phyloP scores from a whole-genome alignment of 345 rosid species.

The Ceriops decandra region DNA sequence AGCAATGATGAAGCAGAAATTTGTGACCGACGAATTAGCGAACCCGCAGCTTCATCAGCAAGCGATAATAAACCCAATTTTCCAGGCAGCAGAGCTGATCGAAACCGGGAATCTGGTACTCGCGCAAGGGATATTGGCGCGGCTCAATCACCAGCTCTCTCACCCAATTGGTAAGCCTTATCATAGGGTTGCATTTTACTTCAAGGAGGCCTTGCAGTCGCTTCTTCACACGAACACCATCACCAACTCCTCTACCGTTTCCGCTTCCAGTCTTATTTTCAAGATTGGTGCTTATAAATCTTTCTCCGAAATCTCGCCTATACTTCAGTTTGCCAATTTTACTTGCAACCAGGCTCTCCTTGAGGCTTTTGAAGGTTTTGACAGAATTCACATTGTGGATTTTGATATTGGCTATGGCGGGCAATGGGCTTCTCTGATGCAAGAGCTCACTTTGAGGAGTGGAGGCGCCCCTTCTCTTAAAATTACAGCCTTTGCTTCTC shows the following conservation, averaged over 20 bases:
- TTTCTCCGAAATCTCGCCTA: constrained; percentile 85
- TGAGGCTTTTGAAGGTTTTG: constrained; percentile 55
- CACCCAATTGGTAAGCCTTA: constrained; percentile 65
- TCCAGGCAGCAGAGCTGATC: constrained; percentile 85
- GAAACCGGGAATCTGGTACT: constrained; percentile 66
- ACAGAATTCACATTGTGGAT: constrained; percentile 72
- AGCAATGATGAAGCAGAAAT: constrained; percentile 34
- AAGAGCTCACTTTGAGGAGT: constrained; percentile 61
- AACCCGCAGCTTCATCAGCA: constrained; percentile 66
- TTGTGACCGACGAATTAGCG: constrained; percentile 40
- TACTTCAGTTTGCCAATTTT: constrained; percentile 78
- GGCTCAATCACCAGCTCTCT: constrained; percentile 99
- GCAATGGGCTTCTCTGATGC: constrained; percentile 94
- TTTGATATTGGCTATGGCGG: constrained; percentile 87
- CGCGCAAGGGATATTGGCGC: constrained; percentile 99
- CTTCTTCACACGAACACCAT: constrained; percentile 36
- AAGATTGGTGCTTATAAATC: constrained; percentile 79
- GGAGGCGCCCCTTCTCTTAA: constrained; percentile 56
- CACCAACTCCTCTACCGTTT: constrained; percentile 21
- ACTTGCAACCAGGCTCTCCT: constrained; percentile 85
- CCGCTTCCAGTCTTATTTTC: constrained; percentile 51
- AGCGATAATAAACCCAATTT: constrained; percentile 64
- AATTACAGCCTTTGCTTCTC: constrained; percentile 68
- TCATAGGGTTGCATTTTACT: constrained; percentile 70
- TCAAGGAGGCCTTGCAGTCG: constrained; percentile 68